A percentile compares a stretch with the other conserved stretches of the same genome.
phyloP scores from a whole-genome alignment of 805 yeast species.

The Schwanniomyces sp. region DNA sequence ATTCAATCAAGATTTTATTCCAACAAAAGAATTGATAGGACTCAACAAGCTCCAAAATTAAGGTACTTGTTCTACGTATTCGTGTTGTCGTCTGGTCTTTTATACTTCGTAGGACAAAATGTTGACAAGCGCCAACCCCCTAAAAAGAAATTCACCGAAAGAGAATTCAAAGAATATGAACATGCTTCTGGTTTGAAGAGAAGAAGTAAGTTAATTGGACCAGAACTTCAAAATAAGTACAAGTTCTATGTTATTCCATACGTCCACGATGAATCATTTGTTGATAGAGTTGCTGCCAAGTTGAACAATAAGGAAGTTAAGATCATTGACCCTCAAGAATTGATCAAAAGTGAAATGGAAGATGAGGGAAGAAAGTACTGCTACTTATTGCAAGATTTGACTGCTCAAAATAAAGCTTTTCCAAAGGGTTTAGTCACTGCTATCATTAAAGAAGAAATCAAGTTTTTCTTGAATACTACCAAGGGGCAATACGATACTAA shows the following conservation, averaged over 20 bases:
- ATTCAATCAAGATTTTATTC: neutral
- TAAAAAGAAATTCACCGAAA: slow-evolving; percentile 44
- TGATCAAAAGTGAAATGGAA: slow-evolving; percentile 46
- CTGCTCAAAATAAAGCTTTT: slow-evolving; percentile 21
- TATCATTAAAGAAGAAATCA: slow-evolving; percentile 41
- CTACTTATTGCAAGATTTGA: slow-evolving; percentile 50
- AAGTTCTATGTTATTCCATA: slow-evolving; percentile 42
- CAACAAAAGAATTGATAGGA: neutral
- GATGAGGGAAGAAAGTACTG: slow-evolving; percentile 49
- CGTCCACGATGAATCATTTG: slow-evolving; percentile 16
- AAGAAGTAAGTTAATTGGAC: slow-evolving; percentile 41
- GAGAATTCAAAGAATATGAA: slow-evolving; percentile 50
- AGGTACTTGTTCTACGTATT: slow-evolving; percentile 38
- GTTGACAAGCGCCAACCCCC: slow-evolving; percentile 26
- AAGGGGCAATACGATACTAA: slow-evolving; percentile 41
- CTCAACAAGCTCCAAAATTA: slow-evolving; percentile 25
- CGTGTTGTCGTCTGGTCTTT: slow-evolving; percentile 28
- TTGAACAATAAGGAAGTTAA: slow-evolving; percentile 25
- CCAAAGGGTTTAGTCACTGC: slow-evolving; percentile 54
- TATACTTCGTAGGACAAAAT: slow-evolving; percentile 28
- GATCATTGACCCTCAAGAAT: slow-evolving; percentile 50
- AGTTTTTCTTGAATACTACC: slow-evolving; percentile 33
- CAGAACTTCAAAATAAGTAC: slow-evolving; percentile 36
- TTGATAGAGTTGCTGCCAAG: slow-evolving; percentile 18
- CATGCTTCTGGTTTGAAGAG: slow-evolving; percentile 52